A percentile compares a stretch with the other conserved stretches of the same genome.
phyloP scores from a whole-genome alignment of 257 asterid species.

The Penstemon eatonii region DNA sequence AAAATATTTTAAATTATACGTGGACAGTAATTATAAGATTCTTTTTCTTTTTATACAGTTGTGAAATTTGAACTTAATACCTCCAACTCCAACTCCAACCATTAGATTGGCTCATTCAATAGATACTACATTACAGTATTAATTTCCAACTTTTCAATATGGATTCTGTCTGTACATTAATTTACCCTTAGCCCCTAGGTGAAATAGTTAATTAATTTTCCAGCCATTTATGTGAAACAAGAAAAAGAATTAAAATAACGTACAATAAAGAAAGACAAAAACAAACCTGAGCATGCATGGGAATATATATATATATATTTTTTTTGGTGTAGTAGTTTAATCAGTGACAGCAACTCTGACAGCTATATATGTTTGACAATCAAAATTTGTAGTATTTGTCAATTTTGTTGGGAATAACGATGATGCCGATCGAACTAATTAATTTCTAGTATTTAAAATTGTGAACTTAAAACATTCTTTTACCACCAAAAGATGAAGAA shows the following conservation, averaged over 20 bases:
- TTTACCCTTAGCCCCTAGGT: background rate
- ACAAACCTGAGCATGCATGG: background rate
- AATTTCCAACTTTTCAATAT: background rate
- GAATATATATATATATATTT: too few species aligned
- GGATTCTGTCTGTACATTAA: background rate
- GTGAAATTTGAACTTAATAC: too few species aligned
- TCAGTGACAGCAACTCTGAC: background rate
- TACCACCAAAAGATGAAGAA: too few species aligned
- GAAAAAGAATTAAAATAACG: background rate
- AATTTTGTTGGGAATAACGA: slow-evolving; percentile 1
- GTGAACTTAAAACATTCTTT: background rate
- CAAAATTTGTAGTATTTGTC: slow-evolving; percentile 5
- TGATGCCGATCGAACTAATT: background rate
- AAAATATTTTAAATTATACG: too few species aligned
- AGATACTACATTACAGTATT: too few species aligned
- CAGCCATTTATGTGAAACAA: background rate
- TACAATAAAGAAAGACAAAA: background rate
- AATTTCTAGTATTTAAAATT: slow-evolving; percentile 10
- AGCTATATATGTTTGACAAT: background rate
- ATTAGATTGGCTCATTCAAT: too few species aligned
- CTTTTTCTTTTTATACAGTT: too few species aligned
- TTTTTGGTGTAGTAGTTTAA: background rate
- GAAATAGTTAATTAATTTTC: background rate
- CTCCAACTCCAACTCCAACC: too few species aligned
- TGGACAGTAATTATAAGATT: too few species aligned